Base-by-base conservation (phyloP, 2,329 filamentous ascomycete species). In the Neonectria sp. region DNA sequence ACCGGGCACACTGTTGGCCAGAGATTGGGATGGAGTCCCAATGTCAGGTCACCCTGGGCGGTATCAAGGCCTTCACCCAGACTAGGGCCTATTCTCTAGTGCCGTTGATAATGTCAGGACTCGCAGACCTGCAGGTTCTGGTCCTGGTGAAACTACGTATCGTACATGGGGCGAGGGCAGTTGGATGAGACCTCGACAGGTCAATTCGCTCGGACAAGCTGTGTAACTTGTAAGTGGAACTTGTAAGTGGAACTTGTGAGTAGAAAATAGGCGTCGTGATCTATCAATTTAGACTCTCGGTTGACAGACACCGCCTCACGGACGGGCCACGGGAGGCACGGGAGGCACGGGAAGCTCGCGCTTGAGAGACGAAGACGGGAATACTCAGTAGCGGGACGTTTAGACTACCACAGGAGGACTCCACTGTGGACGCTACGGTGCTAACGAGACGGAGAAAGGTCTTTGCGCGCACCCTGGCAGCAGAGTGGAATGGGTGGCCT, bases 21-120 rank as follows among this genome's bases (percentile, higher is more conserved):
- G 31, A 12, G 48, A 25, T 24, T 25, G 6, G 46, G 27, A 56
- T 9, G 35, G 49, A 27, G 40, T 35, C n/a, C 5, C 12, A 27
- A 55, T 48, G 37, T 43, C 51, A 43, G 51, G 29, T 49, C 31
- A 51, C 51, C 62, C 62, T 25, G 45, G 51, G n/a, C n/a, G 15
- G 8, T 27, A 27, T 51, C 33, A 48, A 12, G 33, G 13, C 15
- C 27, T 29, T 48, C 24, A 29, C 24, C 37, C 25, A 31, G 33
- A 29, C 62, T 27, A 48, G 61, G 29, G 61, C 46, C 24, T 13
- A 27, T 40, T 17, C 15, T n/a, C 37, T 21, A 49, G 43, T 56
- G 40, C 52, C 15, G 4, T 33, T 24, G 33, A 37, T 37, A 52
- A 31, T 33, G 29, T 33, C 29, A 35, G n/a, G 31, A 53, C 6